phyloP scores from a whole-genome alignment of 192 early-diverging fungal genomes.

The Coemansia reversa region DNA sequence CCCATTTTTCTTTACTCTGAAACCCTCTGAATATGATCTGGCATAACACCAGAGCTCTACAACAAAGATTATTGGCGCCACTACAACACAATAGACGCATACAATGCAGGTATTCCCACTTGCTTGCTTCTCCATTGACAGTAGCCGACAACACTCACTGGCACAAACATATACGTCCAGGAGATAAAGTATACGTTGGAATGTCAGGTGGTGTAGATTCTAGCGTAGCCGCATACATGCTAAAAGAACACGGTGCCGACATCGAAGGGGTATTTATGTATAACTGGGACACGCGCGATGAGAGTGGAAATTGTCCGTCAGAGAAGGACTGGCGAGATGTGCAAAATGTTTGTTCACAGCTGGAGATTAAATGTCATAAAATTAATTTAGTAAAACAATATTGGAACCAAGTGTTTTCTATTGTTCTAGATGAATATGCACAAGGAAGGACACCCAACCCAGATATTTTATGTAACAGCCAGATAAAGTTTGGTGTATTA shows the following conservation, averaged over 20 bases:
- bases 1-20: neutral
- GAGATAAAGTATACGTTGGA: conserved; percentile 65
- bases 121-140: neutral
- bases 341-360: conserved; percentile 62
- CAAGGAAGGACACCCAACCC: conserved; percentile 86
- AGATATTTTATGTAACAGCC: conserved; percentile 84
- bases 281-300: conserved; percentile 91
- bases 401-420: conserved; percentile 87
- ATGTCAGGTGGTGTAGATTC: conserved; percentile 98
- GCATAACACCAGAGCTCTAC: neutral
- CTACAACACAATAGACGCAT: too few relatives aligned
- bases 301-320: conserved; percentile 71
- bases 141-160: neutral
- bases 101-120: too few relatives aligned
- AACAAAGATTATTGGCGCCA: neutral
- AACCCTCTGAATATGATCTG: neutral
- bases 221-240: conserved; percentile 76
- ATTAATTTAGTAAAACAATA: conserved; percentile 86
- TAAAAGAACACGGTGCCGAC: conserved; percentile 60
- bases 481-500: conserved; percentile 94
- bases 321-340: conserved; percentile 79
- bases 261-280: conserved; percentile 89
- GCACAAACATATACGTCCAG: neutral
- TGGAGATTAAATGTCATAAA: conserved; percentile 64
- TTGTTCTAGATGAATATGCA: conserved; percentile 70